Evolutionary conservation across 495 filamentous ascomycete genomes (phyloP), one percentile per base, ranked within the genome.

Genomic region (Neurospora sp.): DNA sequence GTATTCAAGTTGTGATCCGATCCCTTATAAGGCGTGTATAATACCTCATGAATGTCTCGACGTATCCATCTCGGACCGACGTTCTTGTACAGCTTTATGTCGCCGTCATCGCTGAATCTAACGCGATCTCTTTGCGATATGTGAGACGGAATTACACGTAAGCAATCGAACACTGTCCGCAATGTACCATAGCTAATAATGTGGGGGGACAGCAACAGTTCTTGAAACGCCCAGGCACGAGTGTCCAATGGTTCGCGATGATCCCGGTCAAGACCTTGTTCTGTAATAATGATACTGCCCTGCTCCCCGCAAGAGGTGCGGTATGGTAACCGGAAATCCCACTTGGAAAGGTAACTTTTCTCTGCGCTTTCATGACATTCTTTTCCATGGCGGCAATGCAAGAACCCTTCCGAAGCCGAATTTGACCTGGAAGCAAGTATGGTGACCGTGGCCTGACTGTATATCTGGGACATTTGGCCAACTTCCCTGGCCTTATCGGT

Each of bases 401-500:
- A 27, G 1, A 59, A 59, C 0, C 48, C 11, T 14, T 59, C 48
- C 10, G 20, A 14, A 2, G 48, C 48, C 11, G 48, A 59, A 2
- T 59, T 27, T 2, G 48, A 23, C 20, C 48, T 27, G 0, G 48
- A 59, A 14, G 48, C 48, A 1, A 59, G 20, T 27, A 59, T 59
- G 10, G 48, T 27, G 20, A 59, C 11, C 1, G 20, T 27, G 10
- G 48, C 48, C n/a, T 59, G 20, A 14, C 48, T 2, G 20, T 59
- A 59, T 14, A 59, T 59, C 0, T 27, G 4, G 20, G 10, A 5
- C 48, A 59, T 59, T 27, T 27, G 10, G 4, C 48, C 48, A 7
- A 59, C 2, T 27, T 59, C 20, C 4, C 4, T 27, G 20, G 48
- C 11, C 27, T 81, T 80, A 20, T 80, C 75, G 2, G 76, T 39